phyloP scores from a whole-genome alignment of 1,284 basidiomycete species.

The Exobasidium cylindrosporum region DNA sequence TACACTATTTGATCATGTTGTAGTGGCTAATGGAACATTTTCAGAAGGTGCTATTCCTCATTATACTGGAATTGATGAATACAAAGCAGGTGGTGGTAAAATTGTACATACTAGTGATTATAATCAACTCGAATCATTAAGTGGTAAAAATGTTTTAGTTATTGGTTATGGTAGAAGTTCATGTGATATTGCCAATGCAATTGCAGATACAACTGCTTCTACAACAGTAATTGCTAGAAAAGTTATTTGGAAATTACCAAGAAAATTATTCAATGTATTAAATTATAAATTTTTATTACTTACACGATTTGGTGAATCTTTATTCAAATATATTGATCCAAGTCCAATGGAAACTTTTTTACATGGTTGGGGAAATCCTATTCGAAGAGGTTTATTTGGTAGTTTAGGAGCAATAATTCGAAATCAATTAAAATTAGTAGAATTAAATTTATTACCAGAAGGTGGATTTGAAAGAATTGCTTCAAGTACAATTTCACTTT shows the following conservation, averaged over 20 bases:
- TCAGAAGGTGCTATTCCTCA: conserved; percentile 33
- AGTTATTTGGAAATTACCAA: conserved; percentile 45
- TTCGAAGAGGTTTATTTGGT: conserved; percentile 37
- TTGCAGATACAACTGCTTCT: conserved; percentile 22
- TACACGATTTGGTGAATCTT: conserved; percentile 35
- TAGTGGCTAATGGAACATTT: conserved; percentile 41
- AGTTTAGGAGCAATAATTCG: conserved; percentile 30
- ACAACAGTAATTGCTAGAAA: conserved; percentile 38
- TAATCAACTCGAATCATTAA: conserved; percentile 20
- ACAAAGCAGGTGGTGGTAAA: conserved; percentile 28
- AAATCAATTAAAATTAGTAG: conserved; percentile 29
- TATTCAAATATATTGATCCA: conserved; percentile 43
- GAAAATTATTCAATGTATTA: conserved; percentile 31
- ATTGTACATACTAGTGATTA: conserved; percentile 35
- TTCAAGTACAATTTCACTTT: conserved; percentile 35
- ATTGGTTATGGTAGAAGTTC: conserved; percentile 45
- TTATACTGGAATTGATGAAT: conserved; percentile 29
- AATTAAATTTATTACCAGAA: conserved; percentile 28
- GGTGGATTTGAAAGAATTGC: conserved; percentile 43
- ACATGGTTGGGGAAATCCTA: conserved; percentile 20
- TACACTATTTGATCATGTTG: conserved; percentile 23
- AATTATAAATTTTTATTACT: conserved; percentile 43
- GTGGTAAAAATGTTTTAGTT: conserved; percentile 34
- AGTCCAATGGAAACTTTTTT: conserved; percentile 30
- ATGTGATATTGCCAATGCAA: conserved; percentile 41